Evolutionary conservation across 2,329 filamentous ascomycete genomes (phyloP), one percentile per base, ranked within the genome.

Genomic region (Aspergillus quadrilineatus): DNA sequence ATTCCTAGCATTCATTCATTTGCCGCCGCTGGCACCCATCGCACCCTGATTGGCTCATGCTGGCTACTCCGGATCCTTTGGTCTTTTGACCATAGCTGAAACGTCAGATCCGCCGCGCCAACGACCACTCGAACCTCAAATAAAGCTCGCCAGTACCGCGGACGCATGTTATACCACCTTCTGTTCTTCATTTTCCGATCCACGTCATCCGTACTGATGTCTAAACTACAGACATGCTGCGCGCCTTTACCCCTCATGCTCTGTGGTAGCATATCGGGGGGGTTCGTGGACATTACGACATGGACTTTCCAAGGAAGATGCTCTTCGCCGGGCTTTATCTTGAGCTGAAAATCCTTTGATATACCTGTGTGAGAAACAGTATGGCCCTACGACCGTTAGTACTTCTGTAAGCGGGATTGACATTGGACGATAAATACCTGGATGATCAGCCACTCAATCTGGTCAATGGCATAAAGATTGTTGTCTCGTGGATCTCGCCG

Each of bases 361-460:
- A 71, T 46, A 0, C 69, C 68, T 0, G 57, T 63, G 12, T 58
- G 54, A 14, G 65, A 64, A 9, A 68, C 61, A 2, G 64, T 50
- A 3, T 41, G 28, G 36, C 64, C 66, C 66, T 68, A 4, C 22
- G 22, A 22, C 22, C 22, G 22, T 22, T 22, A 22, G 22, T 22
- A 22, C 22, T 22, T 22, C 22, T 22, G 22, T 22, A 4, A 22
- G 22, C 22, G 3, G 22, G 22, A 22, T 22, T 22, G 22, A 4
- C 22, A 22, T 22, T 22, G 22, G 22, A 22, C n/a, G n/a, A n/a
- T n/a, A 3, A 2, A 8, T 63, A 71, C 68, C 67, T 71, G 64
- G 30, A 64, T 57, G 10, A 74, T 64, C 37, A 75, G 60, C 73
- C 73, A 75, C 45, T 73, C 67, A 8, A 75, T 66, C 57, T 73